phyloP scores from a whole-genome alignment of 2,329 filamentous ascomycete genomes.

The Microdochium trichocladiopsis region DNA sequence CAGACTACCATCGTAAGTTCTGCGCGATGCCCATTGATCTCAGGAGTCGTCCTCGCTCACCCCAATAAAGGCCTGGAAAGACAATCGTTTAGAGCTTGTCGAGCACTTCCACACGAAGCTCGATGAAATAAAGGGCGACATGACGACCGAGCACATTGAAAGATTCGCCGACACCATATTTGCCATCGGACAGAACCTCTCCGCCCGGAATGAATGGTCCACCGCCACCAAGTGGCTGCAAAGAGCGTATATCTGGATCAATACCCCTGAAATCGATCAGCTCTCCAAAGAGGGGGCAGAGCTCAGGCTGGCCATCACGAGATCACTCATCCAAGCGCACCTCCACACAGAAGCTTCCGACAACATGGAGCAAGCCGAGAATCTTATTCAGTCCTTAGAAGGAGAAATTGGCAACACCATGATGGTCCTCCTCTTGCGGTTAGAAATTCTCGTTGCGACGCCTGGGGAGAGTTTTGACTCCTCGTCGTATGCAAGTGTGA shows the following conservation, averaged over 20 bases:
- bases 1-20: constrained; percentile 57
- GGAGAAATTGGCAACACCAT: constrained; percentile 57
- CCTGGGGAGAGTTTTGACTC: constrained; percentile 40
- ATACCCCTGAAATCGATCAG: constrained; percentile 43
- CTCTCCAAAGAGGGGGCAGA: constrained; percentile 55
- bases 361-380: constrained; percentile 41
- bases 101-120: constrained; percentile 69
- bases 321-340: constrained; percentile 51
- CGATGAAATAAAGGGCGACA: constrained; percentile 23
- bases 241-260: constrained; percentile 55
- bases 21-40: constrained; percentile 2
- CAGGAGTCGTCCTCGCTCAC: constrained; percentile 6
- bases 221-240: constrained; percentile 67
- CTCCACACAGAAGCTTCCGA: constrained; percentile 39
- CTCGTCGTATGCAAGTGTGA: constrained; percentile 39
- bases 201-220: constrained; percentile 41
- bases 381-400: constrained; percentile 55
- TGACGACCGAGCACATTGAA: constrained; percentile 48
- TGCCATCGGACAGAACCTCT: constrained; percentile 60
- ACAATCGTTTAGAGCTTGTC: constrained; percentile 65
- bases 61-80: constrained; percentile 59
- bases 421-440: constrained; percentile 57
- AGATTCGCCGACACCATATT: constrained; percentile 61
- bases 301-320: constrained; percentile 58
- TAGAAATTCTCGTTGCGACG: constrained; percentile 54